phyloP scores from a whole-genome alignment of 2,329 filamentous ascomycete species.

The Escovopsis sp. region DNA sequence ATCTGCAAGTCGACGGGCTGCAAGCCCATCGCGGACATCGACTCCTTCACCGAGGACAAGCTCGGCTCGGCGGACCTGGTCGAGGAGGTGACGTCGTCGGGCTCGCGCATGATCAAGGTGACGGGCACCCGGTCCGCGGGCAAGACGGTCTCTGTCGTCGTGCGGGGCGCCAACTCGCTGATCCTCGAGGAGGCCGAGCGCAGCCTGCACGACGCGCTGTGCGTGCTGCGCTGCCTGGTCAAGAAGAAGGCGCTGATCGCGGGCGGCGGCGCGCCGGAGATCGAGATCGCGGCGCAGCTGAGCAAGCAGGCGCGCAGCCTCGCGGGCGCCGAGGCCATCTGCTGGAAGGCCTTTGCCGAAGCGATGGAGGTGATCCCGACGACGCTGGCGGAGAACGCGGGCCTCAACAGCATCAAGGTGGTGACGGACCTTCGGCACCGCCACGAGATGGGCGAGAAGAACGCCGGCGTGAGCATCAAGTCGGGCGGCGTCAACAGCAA shows the following conservation, averaged over 20 bases:
- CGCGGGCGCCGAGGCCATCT: constrained; percentile 86
- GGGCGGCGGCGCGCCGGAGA: constrained; percentile 89
- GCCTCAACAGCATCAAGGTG: constrained; percentile 96
- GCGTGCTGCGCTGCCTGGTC: constrained; percentile 89
- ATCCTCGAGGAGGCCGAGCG: constrained; percentile 97
- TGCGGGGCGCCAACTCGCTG: constrained; percentile 81
- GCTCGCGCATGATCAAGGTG: constrained; percentile 86
- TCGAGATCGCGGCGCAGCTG: constrained; percentile 83
- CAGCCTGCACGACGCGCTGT: constrained; percentile 91
- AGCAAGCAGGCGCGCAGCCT: constrained; percentile 69
- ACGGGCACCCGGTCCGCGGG: constrained; percentile 72
- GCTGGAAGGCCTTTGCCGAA: constrained; percentile 98
- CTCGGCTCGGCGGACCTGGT: constrained; percentile 85
- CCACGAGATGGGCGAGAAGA: constrained; percentile 88
- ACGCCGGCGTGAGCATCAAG: constrained; percentile 96
- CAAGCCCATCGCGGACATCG: constrained; percentile 96
- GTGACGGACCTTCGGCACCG: constrained; percentile 90
- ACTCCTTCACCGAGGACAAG: constrained; percentile 98
- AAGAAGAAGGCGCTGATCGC: constrained; percentile 99
- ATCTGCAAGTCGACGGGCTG: constrained; percentile 98
- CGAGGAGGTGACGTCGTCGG: constrained; percentile 77
- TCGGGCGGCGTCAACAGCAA: constrained; percentile 93
- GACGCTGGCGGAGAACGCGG: constrained; percentile 91
- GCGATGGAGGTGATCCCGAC: constrained; percentile 95
- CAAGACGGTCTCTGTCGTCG: constrained; percentile 89